These are phyloP conservation scores for Omphalotus olearius DNA, from an alignment of 1,284 basidiomycete genomes.

Conservation along the genomic window DNA sequence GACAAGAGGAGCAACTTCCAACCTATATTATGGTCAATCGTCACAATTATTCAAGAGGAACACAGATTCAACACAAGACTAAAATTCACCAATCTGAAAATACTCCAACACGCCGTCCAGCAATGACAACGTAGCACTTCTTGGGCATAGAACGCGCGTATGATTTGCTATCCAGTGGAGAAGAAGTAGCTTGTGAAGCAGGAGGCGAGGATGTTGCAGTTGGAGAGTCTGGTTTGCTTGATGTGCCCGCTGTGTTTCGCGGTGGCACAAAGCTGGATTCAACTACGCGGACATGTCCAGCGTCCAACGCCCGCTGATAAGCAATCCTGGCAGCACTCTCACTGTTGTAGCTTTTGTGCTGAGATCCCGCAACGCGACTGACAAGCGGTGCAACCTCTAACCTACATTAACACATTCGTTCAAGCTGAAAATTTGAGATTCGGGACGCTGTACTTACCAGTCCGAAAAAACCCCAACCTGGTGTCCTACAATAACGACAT, in stretches of 20 bases:
- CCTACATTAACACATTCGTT: conserved; percentile 28
- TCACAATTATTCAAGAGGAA: no score
- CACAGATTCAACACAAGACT: not conserved
- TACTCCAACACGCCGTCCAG: conserved; percentile 42
- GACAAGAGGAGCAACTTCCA: conserved; percentile 37
- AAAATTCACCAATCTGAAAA: conserved; percentile 41
- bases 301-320: conserved; percentile 31
- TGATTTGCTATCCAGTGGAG: no score
- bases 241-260: not conserved
- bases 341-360: conserved; percentile 38
- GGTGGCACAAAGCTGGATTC: not conserved
- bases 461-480: conserved; percentile 39
- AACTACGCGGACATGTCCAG: conserved; percentile 13
- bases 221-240: not conserved
- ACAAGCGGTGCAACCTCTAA: conserved; percentile 37
- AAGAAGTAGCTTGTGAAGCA: not conserved
- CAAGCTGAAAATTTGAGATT: not conserved
- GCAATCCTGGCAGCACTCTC: conserved; percentile 35
- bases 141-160: conserved; percentile 27
- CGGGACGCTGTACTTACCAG: conserved; percentile 34
- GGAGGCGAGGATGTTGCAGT: conserved; percentile 2
- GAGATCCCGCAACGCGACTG: conserved; percentile 12
- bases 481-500: conserved; percentile 42
- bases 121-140: conserved; percentile 43
- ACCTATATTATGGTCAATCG: conserved; percentile 27